phyloP scores from a whole-genome alignment of 805 yeast genomes.

The Torulaspora quercuum region DNA sequence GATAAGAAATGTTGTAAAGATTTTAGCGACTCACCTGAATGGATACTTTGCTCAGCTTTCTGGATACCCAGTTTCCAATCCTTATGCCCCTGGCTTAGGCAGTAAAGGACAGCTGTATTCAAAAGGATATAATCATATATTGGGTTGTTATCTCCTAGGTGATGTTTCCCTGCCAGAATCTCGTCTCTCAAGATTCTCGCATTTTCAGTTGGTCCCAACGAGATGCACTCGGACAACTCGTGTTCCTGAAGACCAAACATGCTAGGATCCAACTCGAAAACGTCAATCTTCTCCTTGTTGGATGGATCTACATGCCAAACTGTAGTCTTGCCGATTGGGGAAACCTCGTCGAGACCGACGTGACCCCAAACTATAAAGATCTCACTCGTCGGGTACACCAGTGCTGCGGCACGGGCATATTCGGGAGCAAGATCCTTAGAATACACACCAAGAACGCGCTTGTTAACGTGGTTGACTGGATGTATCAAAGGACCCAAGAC shows the following conservation, averaged over 20 bases:
- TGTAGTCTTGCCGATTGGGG: slow-evolving; percentile 79
- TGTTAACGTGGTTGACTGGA: slow-evolving; percentile 73
- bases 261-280: slow-evolving; percentile 54
- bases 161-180: slow-evolving; percentile 43
- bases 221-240: slow-evolving; percentile 59
- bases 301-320: slow-evolving; percentile 65
- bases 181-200: slow-evolving; percentile 50
- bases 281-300: slow-evolving; percentile 41
- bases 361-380: slow-evolving; percentile 93
- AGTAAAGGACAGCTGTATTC: slow-evolving; percentile 85
- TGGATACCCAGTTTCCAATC: slow-evolving; percentile 77
- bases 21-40: slow-evolving; percentile 59
- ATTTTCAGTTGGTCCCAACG: slow-evolving; percentile 86
- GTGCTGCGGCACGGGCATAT: slow-evolving; percentile 76
- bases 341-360: slow-evolving; percentile 87
- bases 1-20: slow-evolving; percentile 53
- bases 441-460: slow-evolving; percentile 88
- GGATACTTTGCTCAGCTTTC: slow-evolving; percentile 65
- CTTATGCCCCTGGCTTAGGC: slow-evolving; percentile 62
- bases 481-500: slow-evolving; percentile 90
- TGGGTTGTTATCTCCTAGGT: slow-evolving; percentile 52
- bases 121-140: slow-evolving; percentile 84
- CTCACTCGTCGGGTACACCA: slow-evolving; percentile 44
- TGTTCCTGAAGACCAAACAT: slow-evolving; percentile 84
- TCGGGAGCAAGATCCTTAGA: slow-evolving; percentile 72